Evolutionary conservation across 208 protist genomes (phyloP).

Genomic region (Naegleria fowleri): DNA sequence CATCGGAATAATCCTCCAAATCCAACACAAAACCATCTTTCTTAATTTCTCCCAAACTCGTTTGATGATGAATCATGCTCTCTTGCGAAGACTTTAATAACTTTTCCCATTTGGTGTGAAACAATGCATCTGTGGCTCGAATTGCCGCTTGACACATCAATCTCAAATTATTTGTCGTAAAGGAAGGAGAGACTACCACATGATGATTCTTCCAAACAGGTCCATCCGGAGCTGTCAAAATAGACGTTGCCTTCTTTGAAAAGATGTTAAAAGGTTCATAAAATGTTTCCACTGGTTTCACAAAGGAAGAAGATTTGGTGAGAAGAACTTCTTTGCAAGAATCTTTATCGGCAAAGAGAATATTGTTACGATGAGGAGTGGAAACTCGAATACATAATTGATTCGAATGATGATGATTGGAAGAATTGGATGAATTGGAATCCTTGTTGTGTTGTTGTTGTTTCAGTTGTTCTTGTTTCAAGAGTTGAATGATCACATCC

Average conservation of each 20-base stretch:
- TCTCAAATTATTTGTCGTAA: background rate
- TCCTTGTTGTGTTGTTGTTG: background rate
- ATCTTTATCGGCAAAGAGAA: background rate
- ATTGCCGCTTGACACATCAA: background rate
- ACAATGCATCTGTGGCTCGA: background rate
- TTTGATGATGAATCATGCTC: too few relatives aligned
- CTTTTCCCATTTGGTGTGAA: background rate
- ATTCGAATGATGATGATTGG: too few relatives aligned
- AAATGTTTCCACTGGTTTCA: background rate
- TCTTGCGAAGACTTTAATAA: background rate
- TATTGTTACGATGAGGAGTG: background rate
- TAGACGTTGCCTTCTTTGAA: background rate
- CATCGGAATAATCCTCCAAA: background rate
- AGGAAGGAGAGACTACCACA: background rate
- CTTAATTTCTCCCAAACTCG: too few relatives aligned
- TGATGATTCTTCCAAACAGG: background rate
- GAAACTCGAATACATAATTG: background rate
- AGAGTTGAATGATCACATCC: background rate
- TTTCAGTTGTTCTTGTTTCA: background rate
- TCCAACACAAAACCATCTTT: background rate
- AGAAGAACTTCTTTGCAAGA: background rate
- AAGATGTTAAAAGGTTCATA: background rate
- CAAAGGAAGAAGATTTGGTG: background rate
- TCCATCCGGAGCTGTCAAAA: background rate
- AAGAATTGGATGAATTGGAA: too few relatives aligned